These are phyloP conservation scores for Paecilomyces fulvus DNA, from an alignment of 2,329 filamentous ascomycete genomes.

Conservation along the genomic window DNA sequence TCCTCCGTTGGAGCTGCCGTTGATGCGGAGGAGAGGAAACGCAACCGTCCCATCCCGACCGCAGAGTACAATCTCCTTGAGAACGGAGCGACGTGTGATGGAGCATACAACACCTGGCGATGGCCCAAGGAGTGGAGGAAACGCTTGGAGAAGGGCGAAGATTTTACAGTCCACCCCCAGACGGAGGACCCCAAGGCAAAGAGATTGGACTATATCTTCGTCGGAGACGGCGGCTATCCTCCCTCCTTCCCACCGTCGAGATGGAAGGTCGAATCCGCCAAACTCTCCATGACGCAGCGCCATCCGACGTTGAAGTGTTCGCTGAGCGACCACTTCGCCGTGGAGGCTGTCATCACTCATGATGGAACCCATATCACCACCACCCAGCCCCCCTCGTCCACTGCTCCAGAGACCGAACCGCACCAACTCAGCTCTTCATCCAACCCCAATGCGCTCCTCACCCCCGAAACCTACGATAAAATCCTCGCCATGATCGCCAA, in stretches of 20 bases:
- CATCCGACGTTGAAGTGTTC: slow-evolving; percentile 77
- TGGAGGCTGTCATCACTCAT: slow-evolving; percentile 65
- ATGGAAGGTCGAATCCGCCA: slow-evolving; percentile 64
- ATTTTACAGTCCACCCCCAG: slow-evolving; percentile 56
- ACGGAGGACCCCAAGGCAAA: slow-evolving; percentile 68
- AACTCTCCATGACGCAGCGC: slow-evolving; percentile 71
- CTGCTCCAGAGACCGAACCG: slow-evolving; percentile 5
- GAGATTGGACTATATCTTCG: slow-evolving; percentile 90
- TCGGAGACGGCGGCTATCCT: slow-evolving; percentile 45
- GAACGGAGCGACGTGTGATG: slow-evolving; percentile 84
- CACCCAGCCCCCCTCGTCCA: slow-evolving; percentile 1
- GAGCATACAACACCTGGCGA: slow-evolving; percentile 83
- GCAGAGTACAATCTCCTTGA: slow-evolving; percentile 68
- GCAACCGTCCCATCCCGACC: slow-evolving; percentile 60
- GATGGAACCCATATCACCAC: slow-evolving; percentile 16
- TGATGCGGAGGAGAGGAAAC: slow-evolving; percentile 57
- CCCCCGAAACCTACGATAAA: slow-evolving; percentile 54
- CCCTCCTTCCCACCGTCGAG: slow-evolving; percentile 23
- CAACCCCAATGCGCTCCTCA: slow-evolving; percentile 27
- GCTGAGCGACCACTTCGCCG: slow-evolving; percentile 88
- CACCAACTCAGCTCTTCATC: slow-evolving; percentile 5
- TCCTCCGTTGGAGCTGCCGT: slow-evolving; percentile 69
- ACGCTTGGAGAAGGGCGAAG: slow-evolving; percentile 55
- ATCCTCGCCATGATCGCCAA: slow-evolving; percentile 62
- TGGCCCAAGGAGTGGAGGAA: slow-evolving; percentile 69